phyloP scores from a whole-genome alignment of 331 rosid genomes.

The Cydonia oblonga region DNA sequence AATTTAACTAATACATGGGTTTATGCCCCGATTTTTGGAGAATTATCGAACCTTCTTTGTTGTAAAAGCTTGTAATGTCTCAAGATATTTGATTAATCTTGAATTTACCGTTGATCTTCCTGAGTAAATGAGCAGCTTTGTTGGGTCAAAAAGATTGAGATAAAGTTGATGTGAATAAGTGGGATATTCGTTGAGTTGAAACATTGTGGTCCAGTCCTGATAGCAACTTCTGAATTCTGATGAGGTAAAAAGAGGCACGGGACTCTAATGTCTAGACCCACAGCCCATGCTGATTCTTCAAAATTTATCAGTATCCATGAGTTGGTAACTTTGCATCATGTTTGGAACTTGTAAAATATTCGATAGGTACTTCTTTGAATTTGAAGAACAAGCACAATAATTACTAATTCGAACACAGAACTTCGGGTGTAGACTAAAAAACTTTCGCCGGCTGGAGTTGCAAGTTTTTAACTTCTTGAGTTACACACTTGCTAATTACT shows the following conservation, averaged over 20 bases:
- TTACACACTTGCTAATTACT: background rate
- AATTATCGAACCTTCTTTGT: background rate
- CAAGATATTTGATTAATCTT: background rate
- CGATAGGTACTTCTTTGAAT: background rate
- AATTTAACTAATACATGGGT: background rate
- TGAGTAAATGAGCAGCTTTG: background rate
- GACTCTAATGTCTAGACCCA: background rate
- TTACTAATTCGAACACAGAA: too few relatives aligned
- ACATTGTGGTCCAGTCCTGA: constrained; percentile 13
- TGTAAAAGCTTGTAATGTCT: background rate
- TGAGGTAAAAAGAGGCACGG: background rate
- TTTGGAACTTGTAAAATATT: constrained; percentile 1
- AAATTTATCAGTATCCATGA: constrained; percentile 1
- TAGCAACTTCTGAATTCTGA: constrained; percentile 2
- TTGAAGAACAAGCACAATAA: background rate
- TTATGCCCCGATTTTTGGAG: background rate
- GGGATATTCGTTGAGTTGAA: constrained; percentile 17
- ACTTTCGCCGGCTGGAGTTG: too few relatives aligned
- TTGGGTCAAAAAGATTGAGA: constrained; percentile 15
- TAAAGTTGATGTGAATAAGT: background rate
- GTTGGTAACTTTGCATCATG: background rate
- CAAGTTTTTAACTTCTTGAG: background rate
- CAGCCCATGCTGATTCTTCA: background rate
- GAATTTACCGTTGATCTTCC: background rate
- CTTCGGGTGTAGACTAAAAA: too few relatives aligned